Base-by-base conservation (phyloP, 495 filamentous ascomycete genomes). In the Clohesyomyces aquaticus region DNA sequence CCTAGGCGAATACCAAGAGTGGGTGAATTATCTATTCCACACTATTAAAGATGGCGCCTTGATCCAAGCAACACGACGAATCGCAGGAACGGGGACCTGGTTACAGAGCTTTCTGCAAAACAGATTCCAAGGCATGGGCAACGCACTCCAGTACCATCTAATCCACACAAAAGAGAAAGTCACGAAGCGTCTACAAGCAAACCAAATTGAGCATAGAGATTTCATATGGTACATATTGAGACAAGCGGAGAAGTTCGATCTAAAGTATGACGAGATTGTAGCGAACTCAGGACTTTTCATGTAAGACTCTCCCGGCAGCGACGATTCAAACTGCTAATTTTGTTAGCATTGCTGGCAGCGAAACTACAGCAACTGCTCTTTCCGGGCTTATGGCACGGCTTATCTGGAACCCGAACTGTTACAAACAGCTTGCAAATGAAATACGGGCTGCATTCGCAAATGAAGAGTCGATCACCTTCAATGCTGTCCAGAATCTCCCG, bases 181-280 rank as follows among this genome's bases (percentile, higher is more conserved):
- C 0, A 18, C 1, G 26, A 63, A 45, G 22, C 61, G 61, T 14
- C 61, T 64, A 3, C 28, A 64, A 32, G 52, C 61, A 1, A 35
- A 21, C 22, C 42, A 64, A 12, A 47, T 64, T 43, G 60, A 63
- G 23, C 60, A 63, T 28, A 27, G 60, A 35, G 60, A 63, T 19
- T 63, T 63, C 43, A 63, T 63, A 16, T 63, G 60, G 60, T 63
- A 63, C 41, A 63, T 63, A 25, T 51, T 63, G 18, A 52, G 32
- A 22, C 60, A 63, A 47, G 47, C 47, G 29, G 60, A 63, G 38
- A 63, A 63, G 52, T 63, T 63, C 27, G 51, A 55, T 42, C 32
- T 63, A 41, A 63, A 63, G 53, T 52, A 63, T 18, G 52, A 63
- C 22, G 60, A 63, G 43, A 63, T 63, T 22, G 57, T 63, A 10